Conservation (phyloP, 2,329 filamentous ascomycete genomes). For the Leptographium lundbergii region DNA sequence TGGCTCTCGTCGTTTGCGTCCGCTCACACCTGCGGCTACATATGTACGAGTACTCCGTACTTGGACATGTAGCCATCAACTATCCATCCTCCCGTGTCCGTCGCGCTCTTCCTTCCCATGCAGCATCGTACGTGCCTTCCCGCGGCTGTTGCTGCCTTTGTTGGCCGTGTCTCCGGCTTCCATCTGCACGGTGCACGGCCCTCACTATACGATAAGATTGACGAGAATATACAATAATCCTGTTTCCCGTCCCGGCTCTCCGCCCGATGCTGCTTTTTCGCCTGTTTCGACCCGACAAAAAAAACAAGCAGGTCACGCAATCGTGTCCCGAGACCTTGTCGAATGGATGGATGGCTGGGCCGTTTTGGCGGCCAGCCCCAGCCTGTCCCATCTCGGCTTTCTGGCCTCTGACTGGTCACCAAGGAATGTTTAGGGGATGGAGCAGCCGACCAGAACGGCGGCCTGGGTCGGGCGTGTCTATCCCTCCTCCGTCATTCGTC, state of each 20-base stretch:
- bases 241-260: too few relatives aligned
- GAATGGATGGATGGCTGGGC: neutral
- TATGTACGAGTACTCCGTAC: neutral
- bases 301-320: neutral
- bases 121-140: too few relatives aligned
- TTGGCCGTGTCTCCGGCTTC: neutral
- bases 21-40: neutral
- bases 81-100: neutral
- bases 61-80: too few relatives aligned
- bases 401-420: neutral
- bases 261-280: too few relatives aligned
- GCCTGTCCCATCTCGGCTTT: neutral
- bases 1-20: neutral
- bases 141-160: neutral
- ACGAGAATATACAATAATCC: too few relatives aligned
- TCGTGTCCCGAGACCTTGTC: neutral
- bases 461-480: neutral
- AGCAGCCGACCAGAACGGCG: neutral
- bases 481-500: neutral
- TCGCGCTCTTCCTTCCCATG: neutral
- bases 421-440: neutral
- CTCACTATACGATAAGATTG: too few relatives aligned
- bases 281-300: neutral
- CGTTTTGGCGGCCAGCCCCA: neutral
- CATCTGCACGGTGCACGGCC: neutral